Conservation (phyloP, 805 yeast species). For the Ogataea methanolica region DNA sequence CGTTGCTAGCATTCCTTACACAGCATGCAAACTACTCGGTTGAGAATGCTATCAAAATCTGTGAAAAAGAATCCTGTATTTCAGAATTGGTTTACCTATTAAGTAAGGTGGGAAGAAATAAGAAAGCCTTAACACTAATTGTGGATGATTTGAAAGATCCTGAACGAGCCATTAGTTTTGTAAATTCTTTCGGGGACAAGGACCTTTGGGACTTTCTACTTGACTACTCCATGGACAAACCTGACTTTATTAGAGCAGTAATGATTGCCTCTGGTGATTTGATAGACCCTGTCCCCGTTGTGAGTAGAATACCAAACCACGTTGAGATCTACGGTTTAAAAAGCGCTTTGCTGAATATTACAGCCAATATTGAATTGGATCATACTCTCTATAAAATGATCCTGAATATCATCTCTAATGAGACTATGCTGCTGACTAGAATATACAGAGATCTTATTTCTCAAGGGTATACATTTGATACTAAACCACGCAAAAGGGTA, state of each 20-base stretch:
- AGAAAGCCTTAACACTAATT: slow-evolving; percentile 70
- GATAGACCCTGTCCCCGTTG: slow-evolving; percentile 64
- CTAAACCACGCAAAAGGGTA: slow-evolving; percentile 9
- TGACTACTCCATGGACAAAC: slow-evolving; percentile 63
- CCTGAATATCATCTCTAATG: slow-evolving; percentile 47
- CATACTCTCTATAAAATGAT: slow-evolving; percentile 52
- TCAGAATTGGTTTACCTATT: slow-evolving; percentile 78
- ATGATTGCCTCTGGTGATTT: slow-evolving; percentile 63
- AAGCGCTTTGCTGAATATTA: slow-evolving; percentile 54
- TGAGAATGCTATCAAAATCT: slow-evolving; percentile 61
- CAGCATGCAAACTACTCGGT: slow-evolving; percentile 61
- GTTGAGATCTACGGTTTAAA: slow-evolving; percentile 64
- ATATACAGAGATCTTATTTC: slow-evolving; percentile 26
- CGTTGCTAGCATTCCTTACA: slow-evolving; percentile 58
- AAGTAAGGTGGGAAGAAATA: slow-evolving; percentile 77
- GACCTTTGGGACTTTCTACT: slow-evolving; percentile 81
- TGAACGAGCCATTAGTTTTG: slow-evolving; percentile 74
- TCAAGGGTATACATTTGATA: slow-evolving; percentile 31
- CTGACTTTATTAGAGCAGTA: slow-evolving; percentile 71
- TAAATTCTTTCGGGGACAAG: slow-evolving; percentile 56
- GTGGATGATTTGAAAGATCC: slow-evolving; percentile 78
- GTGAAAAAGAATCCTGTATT: slow-evolving; percentile 47
- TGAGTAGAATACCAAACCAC: slow-evolving; percentile 57
- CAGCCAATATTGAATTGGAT: slow-evolving; percentile 57
- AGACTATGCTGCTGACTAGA: slow-evolving; percentile 37